phyloP scores from a whole-genome alignment of 1,139 yeast genomes.

The Sugiyamaella japonica region DNA sequence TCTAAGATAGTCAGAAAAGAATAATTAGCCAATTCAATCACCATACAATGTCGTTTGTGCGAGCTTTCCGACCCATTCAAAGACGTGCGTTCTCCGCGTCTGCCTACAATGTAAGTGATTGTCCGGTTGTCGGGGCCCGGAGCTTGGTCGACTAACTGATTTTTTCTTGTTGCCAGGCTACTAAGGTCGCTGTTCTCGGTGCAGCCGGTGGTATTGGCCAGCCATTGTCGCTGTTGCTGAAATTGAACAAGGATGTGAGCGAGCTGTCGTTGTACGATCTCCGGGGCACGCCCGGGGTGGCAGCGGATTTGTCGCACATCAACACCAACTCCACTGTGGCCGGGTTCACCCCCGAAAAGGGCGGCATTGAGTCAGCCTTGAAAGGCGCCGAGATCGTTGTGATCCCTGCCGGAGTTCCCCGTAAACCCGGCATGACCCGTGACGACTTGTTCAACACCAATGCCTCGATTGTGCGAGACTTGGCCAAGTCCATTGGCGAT shows the following conservation, averaged over 20 bases:
- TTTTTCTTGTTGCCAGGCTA: slow-evolving; percentile 10
- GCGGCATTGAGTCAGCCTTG: slow-evolving; percentile 59
- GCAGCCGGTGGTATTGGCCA: slow-evolving; percentile 73
- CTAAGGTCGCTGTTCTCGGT: slow-evolving; percentile 43
- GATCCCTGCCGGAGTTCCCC: slow-evolving; percentile 95
- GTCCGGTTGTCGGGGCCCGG: neutral
- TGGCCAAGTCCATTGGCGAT: slow-evolving; percentile 77
- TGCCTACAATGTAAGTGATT: slow-evolving; percentile 45
- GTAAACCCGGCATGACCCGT: slow-evolving; percentile 98
- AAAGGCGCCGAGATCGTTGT: slow-evolving; percentile 73
- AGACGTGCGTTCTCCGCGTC: slow-evolving; percentile 69
- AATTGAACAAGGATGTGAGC: slow-evolving; percentile 57
- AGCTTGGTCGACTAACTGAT: neutral
- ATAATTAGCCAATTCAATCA: too few relatives aligned
- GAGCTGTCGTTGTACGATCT: slow-evolving; percentile 84
- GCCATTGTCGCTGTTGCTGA: slow-evolving; percentile 82
- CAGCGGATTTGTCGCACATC: slow-evolving; percentile 86
- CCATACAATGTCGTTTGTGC: slow-evolving; percentile 21
- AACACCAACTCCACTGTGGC: slow-evolving; percentile 74
- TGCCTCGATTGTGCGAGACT: slow-evolving; percentile 82
- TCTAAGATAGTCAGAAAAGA: too few relatives aligned
- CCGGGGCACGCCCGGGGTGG: slow-evolving; percentile 89
- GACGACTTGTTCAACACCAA: slow-evolving; percentile 93
- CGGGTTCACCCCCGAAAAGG: slow-evolving; percentile 64
- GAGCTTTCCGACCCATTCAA: slow-evolving; percentile 23